Conservation (phyloP, 768 basidiomycete species). For the Pluteus cervinus region DNA sequence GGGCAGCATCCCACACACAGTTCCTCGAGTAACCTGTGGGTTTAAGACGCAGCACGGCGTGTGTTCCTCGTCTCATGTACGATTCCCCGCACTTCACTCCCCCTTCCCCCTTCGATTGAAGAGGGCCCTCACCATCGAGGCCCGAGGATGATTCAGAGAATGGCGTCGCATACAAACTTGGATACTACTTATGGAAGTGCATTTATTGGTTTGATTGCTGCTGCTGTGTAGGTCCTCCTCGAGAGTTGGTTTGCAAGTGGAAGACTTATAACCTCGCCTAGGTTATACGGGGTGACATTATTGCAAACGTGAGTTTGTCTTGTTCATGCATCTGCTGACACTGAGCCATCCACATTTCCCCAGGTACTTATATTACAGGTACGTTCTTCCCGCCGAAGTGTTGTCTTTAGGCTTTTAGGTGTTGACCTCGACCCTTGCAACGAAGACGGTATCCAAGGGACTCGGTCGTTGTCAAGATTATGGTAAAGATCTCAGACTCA, state of each 20-base stretch:
- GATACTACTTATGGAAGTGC: slow-evolving; percentile 38
- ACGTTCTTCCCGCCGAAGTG: background rate
- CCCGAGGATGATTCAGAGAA: too few relatives aligned
- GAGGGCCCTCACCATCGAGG: too few relatives aligned
- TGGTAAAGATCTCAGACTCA: slow-evolving; percentile 22
- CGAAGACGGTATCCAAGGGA: slow-evolving; percentile 35
- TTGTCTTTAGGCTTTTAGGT: background rate
- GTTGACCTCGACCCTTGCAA: background rate
- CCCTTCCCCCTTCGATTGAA: too few relatives aligned
- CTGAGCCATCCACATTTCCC: slow-evolving; percentile 2
- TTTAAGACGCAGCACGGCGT: too few relatives aligned
- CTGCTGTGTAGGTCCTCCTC: slow-evolving; percentile 31
- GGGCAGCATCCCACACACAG: too few relatives aligned
- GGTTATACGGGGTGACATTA: slow-evolving; percentile 42
- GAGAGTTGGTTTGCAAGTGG: background rate
- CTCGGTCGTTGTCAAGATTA: slow-evolving; percentile 28
- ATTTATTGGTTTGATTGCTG: slow-evolving; percentile 37
- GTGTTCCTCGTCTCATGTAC: too few relatives aligned
- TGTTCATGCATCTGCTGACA: background rate
- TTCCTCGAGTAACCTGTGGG: too few relatives aligned
- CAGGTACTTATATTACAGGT: slow-evolving; percentile 41
- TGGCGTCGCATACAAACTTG: too few relatives aligned
- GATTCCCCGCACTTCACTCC: too few relatives aligned
- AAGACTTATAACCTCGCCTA: slow-evolving; percentile 14
- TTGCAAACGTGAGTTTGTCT: slow-evolving; percentile 30